Conservation (phyloP, 768 basidiomycete species). For the Thelephora aurantiotincta region DNA sequence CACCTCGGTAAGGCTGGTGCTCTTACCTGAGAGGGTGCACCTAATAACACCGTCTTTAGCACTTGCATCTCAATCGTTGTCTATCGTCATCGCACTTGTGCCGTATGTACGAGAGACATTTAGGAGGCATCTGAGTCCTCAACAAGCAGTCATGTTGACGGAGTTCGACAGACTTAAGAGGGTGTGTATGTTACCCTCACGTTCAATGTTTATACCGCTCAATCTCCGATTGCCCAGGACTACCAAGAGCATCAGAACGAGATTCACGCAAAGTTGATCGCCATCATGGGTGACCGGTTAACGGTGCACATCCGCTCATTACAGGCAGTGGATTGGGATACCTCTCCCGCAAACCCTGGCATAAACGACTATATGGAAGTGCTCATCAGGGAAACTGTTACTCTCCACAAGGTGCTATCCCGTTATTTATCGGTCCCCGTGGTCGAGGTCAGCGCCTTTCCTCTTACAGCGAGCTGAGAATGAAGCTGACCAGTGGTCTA, state of each 20-base stretch:
- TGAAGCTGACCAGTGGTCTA: constrained; percentile 1
- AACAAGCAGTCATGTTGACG: constrained; percentile 92
- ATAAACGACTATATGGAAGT: constrained; percentile 87
- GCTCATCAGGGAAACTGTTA: constrained; percentile 88
- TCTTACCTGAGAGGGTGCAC: not conserved
- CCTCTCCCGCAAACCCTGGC: constrained; percentile 41
- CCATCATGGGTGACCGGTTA: constrained; percentile 95
- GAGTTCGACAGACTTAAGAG: constrained; percentile 98
- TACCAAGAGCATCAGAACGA: constrained; percentile 99
- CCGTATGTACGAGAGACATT: constrained; percentile 95
- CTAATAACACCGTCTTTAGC: constrained; percentile 28
- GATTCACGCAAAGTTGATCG: constrained; percentile 93
- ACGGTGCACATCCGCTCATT: constrained; percentile 74
- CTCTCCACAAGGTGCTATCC: constrained; percentile 88
- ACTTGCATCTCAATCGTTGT: constrained; percentile 90
- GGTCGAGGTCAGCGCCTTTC: constrained; percentile 54
- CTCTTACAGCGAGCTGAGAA: not conserved
- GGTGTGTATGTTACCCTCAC: constrained; percentile 31
- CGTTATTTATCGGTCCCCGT: constrained; percentile 70
- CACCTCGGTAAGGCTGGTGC: constrained; percentile 57
- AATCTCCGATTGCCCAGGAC: constrained; percentile 38
- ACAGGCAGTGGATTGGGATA: constrained; percentile 69
- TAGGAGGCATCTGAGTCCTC: constrained; percentile 82
- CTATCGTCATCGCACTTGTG: constrained; percentile 86
- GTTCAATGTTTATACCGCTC: not conserved